Percentiles rank a stretch among this genome's conserved stretches.
Evolutionary conservation across 2,329 filamentous ascomycete genomes (phyloP).

Genomic region (Stromatinia cepivora): DNA sequence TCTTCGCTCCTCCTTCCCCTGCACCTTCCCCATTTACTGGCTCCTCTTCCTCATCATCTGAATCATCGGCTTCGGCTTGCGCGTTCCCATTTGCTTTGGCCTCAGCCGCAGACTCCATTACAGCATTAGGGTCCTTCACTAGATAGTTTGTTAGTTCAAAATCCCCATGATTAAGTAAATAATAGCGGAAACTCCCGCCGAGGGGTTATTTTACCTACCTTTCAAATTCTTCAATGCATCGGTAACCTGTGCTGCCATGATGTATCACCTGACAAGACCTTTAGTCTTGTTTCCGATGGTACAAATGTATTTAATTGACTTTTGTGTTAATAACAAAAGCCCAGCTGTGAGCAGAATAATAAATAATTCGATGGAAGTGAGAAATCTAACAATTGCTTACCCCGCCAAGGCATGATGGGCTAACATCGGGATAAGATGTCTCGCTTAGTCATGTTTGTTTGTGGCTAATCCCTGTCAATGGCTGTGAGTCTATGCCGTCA

Average conservation of each 20-base stretch:
- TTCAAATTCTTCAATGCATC: constrained; percentile 94
- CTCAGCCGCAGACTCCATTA: constrained; percentile 35
- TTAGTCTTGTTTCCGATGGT: background rate
- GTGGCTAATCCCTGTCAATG: background rate
- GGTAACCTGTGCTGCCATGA: constrained; percentile 49
- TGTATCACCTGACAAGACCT: constrained; percentile 17
- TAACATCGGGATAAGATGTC: background rate
- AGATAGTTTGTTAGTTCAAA: constrained; percentile 8
- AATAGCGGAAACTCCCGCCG: constrained; percentile 44
- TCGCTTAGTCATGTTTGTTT: background rate
- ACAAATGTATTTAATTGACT: constrained; percentile 6
- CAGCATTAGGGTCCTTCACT: constrained; percentile 40
- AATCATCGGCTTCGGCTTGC: constrained; percentile 45
- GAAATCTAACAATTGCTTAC: constrained; percentile 15
- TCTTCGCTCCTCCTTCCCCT: constrained; percentile 47
- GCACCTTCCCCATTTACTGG: constrained; percentile 43
- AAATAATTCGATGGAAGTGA: background rate
- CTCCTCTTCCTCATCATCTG: constrained; percentile 55
- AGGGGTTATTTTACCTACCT: constrained; percentile 47
- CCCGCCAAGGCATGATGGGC: background rate
- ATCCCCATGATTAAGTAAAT: constrained; percentile 13
- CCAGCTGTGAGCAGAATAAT: background rate
- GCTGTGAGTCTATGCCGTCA: constrained; percentile 10
- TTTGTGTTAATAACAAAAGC: constrained; percentile 3
- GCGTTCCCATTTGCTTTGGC: constrained; percentile 34